Evolutionary conservation across 768 basidiomycete genomes (phyloP), one percentile per base, ranked within the genome.

Genomic region (Agrocybe chaxingu): DNA sequence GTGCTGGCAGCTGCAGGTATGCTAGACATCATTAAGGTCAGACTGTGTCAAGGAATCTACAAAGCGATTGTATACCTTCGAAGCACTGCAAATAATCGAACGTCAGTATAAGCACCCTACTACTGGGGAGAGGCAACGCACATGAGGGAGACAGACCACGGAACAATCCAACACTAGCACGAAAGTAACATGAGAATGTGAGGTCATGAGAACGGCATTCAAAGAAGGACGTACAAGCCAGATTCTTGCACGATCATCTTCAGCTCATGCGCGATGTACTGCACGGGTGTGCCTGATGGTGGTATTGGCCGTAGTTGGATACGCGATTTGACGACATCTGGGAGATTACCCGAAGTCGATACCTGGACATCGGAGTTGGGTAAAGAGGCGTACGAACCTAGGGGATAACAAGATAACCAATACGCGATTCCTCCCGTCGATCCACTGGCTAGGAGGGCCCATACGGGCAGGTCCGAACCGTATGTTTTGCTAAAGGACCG

Each of bases 351-450:
- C 24, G 24, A 24, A 24, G 24, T 24, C 24, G 24, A 24, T 24
- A 24, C 24, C 24, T 24, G 44, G 24, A 12, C 11, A 18, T 33
- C 45, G 37, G 7, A 6, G n/a, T 1, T 33, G 24, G 38, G 13
- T 8, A 4, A 34, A n/a, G 37, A 47, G 16, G 4, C 10, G 36
- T 36, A 46, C 64, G 7, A 44, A 87, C 87, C 89, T 4, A 96
- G 73, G 0, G 93, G 96, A 66, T 96, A 98, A 62, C 87, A 94
- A 1, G 91, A 81, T 1, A 97, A 75, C 97, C 97, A 99, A 62
- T 99, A 98, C 0, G 84, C 85, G 35, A 96, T 80, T 2, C 91
- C 90, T 42, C 91, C 91, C 0, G 82, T 88, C 0, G 91, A 83
- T 5, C 92, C 92, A 47, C 90, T 89, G 0, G 86, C 82, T 4